Evolutionary conservation across 2,329 filamentous ascomycete species (phyloP), one percentile per base, ranked within the genome.

Genomic region (Penicillium sp.): DNA sequence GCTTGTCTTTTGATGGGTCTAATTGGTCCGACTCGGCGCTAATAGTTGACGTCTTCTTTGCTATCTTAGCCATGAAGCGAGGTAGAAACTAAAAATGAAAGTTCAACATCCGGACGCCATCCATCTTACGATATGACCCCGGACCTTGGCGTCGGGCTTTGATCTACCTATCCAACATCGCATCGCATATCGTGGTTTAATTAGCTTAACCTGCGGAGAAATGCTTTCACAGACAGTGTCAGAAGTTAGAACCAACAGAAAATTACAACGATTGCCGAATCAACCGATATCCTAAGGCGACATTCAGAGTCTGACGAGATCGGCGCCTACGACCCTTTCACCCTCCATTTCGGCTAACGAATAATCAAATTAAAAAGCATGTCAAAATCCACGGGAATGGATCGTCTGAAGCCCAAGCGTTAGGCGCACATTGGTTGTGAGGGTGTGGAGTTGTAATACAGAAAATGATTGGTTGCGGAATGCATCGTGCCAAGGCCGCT

Each of bases 311-410:
- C 19, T 31, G 12, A 9, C 13, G 25, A 27, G 63, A 66, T 67
- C 62, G 60, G 60, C 64, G 48, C 29, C 41, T 40, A 53, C 51
- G 48, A 45, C 48, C 47, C 53, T 59, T 64, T 61, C 62, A 59
- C 56, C 56, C 46, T 57, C 49, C 46, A 54, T 50, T 57, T 51
- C 39, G 52, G 46, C 41, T 46, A 43, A 43, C 50, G 48, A 53
- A 55, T 57, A 54, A 50, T 59, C 61, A 60, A 59, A 59, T 60
- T 49, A 50, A 41, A 25, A 16, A 40, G 29, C 25, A 52, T 38
- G 53, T 56, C 38, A 56, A 61, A 59, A 39, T 46, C 54, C 55
- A 54, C 52, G 52, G 56, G 54, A 62, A 65, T 64, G 59, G 63
- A 64, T 66, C 63, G 48, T 53, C 60, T 53, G 55, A 41, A 49